Conservation (phyloP, 208 protist species). For the Novymonas esmeraldas region DNA sequence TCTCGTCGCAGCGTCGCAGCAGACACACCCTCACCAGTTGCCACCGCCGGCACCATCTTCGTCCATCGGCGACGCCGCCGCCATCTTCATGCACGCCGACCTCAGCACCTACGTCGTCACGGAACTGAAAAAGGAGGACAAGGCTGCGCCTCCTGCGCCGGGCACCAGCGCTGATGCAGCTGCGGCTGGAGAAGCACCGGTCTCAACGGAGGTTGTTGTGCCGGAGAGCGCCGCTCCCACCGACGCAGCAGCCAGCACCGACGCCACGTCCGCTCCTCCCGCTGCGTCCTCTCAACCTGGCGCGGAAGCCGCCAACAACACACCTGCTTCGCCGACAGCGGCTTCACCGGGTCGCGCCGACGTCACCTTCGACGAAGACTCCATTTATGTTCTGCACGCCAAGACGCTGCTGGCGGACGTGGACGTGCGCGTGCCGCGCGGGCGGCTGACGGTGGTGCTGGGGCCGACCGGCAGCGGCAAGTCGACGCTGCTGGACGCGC, state of each 20-base stretch:
- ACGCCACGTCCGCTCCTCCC: too few relatives aligned
- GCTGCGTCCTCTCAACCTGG: too few relatives aligned
- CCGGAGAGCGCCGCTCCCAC: too few relatives aligned
- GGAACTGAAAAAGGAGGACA: constrained; percentile 34
- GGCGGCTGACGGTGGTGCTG: constrained; percentile 49
- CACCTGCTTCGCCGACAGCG: too few relatives aligned
- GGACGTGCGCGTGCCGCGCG: constrained; percentile 23
- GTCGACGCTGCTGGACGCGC: constrained; percentile 53
- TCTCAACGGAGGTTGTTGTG: neutral
- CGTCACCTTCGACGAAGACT: constrained; percentile 17
- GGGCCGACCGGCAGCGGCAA: constrained; percentile 58
- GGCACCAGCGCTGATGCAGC: neutral
- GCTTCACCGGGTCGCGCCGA: neutral
- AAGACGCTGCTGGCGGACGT: constrained; percentile 28
- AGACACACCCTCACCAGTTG: too few relatives aligned
- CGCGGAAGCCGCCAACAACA: too few relatives aligned
- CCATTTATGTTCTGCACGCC: neutral
- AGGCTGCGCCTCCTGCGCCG: neutral
- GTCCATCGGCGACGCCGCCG: neutral
- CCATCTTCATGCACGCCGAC: constrained; percentile 13
- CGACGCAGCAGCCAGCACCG: too few relatives aligned
- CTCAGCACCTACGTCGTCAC: constrained; percentile 44
- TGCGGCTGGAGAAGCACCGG: neutral
- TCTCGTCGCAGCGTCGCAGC: neutral
- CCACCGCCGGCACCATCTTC: neutral